phyloP scores from a whole-genome alignment of 2,329 filamentous ascomycete species.

The Venturiaceae sp. region DNA sequence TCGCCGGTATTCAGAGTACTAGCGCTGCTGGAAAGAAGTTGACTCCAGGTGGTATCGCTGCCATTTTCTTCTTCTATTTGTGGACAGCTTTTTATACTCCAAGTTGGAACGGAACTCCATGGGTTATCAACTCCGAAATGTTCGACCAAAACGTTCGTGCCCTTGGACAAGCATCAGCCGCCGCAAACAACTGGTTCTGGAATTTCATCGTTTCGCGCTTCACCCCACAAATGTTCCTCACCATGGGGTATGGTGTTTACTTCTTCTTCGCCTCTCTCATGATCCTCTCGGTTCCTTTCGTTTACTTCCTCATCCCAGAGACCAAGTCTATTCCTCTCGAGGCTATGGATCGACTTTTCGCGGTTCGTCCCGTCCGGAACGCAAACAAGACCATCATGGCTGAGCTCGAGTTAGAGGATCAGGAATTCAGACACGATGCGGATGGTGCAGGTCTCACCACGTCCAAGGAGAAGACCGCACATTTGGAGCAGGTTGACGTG shows the following conservation, averaged over 20 bases:
- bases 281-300: slow-evolving; percentile 32
- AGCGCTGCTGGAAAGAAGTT: slow-evolving; percentile 25
- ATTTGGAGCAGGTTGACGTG: not conserved
- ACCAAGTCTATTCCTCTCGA: slow-evolving; percentile 36
- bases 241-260: slow-evolving; percentile 32
- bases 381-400: slow-evolving; percentile 30
- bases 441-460: slow-evolving; percentile 21
- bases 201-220: slow-evolving; percentile 62
- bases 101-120: slow-evolving; percentile 62
- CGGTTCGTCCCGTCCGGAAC: slow-evolving; percentile 30
- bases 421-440: slow-evolving; percentile 31
- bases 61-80: slow-evolving; percentile 64
- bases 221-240: slow-evolving; percentile 52
- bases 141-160: slow-evolving; percentile 61
- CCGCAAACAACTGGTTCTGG: slow-evolving; percentile 63
- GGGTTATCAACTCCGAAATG: slow-evolving; percentile 67
- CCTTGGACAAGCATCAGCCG: slow-evolving; percentile 62
- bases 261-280: slow-evolving; percentile 41
- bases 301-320: slow-evolving; percentile 34
- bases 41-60: slow-evolving; percentile 44
- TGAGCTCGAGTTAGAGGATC: slow-evolving; percentile 26
- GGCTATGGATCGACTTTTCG: slow-evolving; percentile 36
- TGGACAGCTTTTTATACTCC: slow-evolving; percentile 65
- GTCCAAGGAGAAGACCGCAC: slow-evolving; percentile 1
- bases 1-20: slow-evolving; percentile 29